Conservation (phyloP, 2,329 filamentous ascomycete genomes). For the Cordyceps tenuipes region DNA sequence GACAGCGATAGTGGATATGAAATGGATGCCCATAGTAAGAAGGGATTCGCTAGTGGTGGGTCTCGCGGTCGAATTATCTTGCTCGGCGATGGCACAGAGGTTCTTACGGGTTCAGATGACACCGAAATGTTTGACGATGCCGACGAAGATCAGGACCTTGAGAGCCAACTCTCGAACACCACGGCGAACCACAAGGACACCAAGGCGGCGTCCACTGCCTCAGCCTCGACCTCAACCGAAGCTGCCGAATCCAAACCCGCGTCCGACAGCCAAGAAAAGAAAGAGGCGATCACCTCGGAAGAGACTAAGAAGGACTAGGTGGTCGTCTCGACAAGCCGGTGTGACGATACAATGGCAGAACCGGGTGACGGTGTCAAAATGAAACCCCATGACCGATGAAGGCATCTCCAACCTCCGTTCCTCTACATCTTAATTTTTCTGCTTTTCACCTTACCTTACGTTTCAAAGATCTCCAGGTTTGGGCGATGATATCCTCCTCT, state of each 20-base stretch:
- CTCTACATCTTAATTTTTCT: conserved; percentile 7
- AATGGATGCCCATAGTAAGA: conserved; percentile 59
- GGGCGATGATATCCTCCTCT: conserved; percentile 10
- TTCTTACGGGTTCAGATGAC: conserved; percentile 80
- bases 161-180: conserved; percentile 69
- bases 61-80: conserved; percentile 85
- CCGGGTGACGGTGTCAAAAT: conserved; percentile 14
- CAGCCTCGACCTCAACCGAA: conserved; percentile 5
- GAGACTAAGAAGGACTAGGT: conserved; percentile 31
- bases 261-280: conserved; percentile 2
- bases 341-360: conserved; percentile 12
- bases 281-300: conserved; percentile 13
- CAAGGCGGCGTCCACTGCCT: conserved; percentile 13
- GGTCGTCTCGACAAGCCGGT: conserved; percentile 16
- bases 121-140: conserved; percentile 86
- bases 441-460: background rate
- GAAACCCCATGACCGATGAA: conserved; percentile 1
- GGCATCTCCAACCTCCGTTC: background rate
- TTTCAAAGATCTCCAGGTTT: conserved; percentile 1
- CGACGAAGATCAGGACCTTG: conserved; percentile 79
- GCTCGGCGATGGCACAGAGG: conserved; percentile 89
- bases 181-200: conserved; percentile 19
- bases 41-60: conserved; percentile 57
- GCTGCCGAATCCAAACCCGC: conserved; percentile 12
- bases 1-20: conserved; percentile 73